Percentiles rank a stretch among this genome's conserved stretches.
Conservation (phyloP, 2,329 filamentous ascomycete genomes). For the Exophiala spinifera region DNA sequence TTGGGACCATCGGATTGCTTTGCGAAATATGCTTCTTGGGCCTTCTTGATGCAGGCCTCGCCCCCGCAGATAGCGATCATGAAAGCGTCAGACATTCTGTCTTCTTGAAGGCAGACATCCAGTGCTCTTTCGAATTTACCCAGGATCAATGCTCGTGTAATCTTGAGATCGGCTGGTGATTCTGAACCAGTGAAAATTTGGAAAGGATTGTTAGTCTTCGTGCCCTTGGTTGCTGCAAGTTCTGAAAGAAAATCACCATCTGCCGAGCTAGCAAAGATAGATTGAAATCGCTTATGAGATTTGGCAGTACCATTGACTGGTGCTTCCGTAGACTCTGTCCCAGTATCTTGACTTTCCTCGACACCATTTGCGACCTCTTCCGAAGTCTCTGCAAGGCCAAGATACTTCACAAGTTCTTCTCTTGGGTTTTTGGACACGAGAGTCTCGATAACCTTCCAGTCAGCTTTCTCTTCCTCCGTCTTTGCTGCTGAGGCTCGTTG, state of each 20-base stretch:
- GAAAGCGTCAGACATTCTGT: constrained; percentile 91
- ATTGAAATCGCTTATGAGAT: constrained; percentile 65
- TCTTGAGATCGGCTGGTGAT: constrained; percentile 75
- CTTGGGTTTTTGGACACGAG: constrained; percentile 82
- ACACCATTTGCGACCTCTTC: constrained; percentile 48
- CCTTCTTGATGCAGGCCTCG: constrained; percentile 88
- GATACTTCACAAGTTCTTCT: constrained; percentile 78
- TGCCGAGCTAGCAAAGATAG: constrained; percentile 72
- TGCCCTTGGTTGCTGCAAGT: constrained; percentile 81
- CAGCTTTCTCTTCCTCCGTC: constrained; percentile 87
- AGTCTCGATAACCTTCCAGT: constrained; percentile 93
- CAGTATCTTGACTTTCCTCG: constrained; percentile 27
- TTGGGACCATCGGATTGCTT: constrained; percentile 79
- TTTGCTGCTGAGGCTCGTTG: constrained; percentile 70
- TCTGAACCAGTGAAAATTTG: constrained; percentile 82
- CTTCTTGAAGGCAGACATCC: constrained; percentile 81
- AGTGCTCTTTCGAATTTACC: constrained; percentile 89
- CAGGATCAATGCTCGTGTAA: constrained; percentile 83
- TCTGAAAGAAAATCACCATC: constrained; percentile 84
- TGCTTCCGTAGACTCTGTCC: constrained; percentile 42
- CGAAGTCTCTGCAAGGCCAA: constrained; percentile 72
- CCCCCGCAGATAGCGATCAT: constrained; percentile 97
- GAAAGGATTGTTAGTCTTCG: constrained; percentile 93
- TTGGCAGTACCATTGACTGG: constrained; percentile 46
- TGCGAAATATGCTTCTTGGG: constrained; percentile 84